phyloP scores from a whole-genome alignment of 306 rosid genomes.

The Malus fusca region DNA sequence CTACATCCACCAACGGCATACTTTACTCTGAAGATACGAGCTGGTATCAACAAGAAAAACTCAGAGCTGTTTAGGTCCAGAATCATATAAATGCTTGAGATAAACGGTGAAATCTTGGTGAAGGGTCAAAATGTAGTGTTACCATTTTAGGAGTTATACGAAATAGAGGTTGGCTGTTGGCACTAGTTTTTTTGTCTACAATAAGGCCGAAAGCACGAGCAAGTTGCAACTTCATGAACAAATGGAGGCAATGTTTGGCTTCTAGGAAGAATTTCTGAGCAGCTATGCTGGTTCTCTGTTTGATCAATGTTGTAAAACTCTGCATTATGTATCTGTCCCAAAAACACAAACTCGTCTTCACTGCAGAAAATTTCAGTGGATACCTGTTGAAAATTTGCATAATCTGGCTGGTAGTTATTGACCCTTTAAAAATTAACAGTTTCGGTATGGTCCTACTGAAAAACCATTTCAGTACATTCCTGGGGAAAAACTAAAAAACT shows the following conservation, averaged over 20 bases:
- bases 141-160: background rate
- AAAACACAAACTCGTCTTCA: no score
- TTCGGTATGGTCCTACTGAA: no score
- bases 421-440: no score
- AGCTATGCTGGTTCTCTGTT: background rate
- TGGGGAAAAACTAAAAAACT: no score
- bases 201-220: background rate
- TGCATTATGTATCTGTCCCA: no score
- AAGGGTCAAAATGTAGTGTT: background rate
- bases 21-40: constrained; percentile 18
- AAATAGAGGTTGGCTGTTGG: background rate
- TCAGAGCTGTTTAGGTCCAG: constrained; percentile 19
- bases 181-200: background rate
- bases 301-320: no score
- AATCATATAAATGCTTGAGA: background rate
- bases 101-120: background rate
- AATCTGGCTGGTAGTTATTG: no score
- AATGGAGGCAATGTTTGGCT: no score
- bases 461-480: no score
- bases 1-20: constrained; percentile 24
- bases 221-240: background rate
- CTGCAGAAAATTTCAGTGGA: no score
- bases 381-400: no score
- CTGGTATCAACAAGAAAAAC: constrained; percentile 11
- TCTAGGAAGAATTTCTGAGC: background rate